Conservation (phyloP, 1,284 basidiomycete species). For the Leccinum variabile region DNA sequence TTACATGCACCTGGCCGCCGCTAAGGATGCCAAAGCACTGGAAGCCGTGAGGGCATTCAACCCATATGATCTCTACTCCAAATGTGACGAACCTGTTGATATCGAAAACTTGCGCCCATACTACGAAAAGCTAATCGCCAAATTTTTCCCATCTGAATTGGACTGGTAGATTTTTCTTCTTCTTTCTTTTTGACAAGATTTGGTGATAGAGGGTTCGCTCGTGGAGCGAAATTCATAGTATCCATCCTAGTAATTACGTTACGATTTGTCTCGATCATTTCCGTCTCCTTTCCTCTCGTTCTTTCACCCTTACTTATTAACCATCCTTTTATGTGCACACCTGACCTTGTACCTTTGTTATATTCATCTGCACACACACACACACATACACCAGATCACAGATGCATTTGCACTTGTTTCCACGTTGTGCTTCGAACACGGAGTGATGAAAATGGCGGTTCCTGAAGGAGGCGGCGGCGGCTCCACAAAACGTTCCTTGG, state of each 20-base stretch:
- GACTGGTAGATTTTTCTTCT: constrained; percentile 58
- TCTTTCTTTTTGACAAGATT: background rate
- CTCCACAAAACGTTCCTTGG: constrained; percentile 20
- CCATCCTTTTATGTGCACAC: background rate
- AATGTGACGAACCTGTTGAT: constrained; percentile 72
- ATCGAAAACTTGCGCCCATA: constrained; percentile 73
- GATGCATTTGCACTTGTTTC: background rate
- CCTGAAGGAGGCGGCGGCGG: background rate
- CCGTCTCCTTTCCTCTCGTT: background rate
- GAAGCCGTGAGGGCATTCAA: constrained; percentile 79
- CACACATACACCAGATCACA: constrained; percentile 3
- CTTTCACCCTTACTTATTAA: constrained; percentile 21
- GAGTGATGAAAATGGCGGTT: constrained; percentile 19
- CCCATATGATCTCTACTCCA: constrained; percentile 91
- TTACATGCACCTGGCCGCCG: constrained; percentile 76
- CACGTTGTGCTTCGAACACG: constrained; percentile 6
- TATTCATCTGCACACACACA: constrained; percentile 14
- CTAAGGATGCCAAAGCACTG: constrained; percentile 60
- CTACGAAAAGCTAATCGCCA: constrained; percentile 78
- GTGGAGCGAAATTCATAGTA: constrained; percentile 12
- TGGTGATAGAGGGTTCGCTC: constrained; percentile 8
- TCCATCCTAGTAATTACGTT: background rate
- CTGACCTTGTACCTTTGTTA: constrained; percentile 7
- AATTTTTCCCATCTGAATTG: constrained; percentile 79
- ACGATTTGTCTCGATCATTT: background rate